Evolutionary conservation across 2,329 filamentous ascomycete genomes (phyloP), one percentile per base, ranked within the genome.

Genomic region (Nannizziopsis arthrosporioides): DNA sequence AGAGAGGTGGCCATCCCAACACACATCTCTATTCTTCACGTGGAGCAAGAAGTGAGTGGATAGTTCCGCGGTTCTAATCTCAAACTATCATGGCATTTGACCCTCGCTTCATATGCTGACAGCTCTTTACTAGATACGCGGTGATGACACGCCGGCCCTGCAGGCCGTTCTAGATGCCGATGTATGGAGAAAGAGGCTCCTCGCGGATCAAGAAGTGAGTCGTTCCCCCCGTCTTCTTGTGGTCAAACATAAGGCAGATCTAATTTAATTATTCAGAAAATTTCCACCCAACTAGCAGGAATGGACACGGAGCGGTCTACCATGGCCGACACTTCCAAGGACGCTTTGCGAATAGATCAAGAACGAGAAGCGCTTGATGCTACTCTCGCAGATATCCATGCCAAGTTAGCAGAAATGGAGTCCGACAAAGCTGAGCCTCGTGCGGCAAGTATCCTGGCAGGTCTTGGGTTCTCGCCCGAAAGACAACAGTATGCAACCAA

Each of bases 11-110:
- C 89, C 3, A 92, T 98, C 68, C 92, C 92, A 9, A 93, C 86
- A 1, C 90, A 98, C 59, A 98, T 98, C 55, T 95, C 92, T 9
- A 98, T 98, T 77, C 78, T 98, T 14, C 92, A 98, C 73, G 92
- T 98, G 44, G 92, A 96, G 66, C 92, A 98, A 75, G 92, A 98
- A 74, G 84, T 87, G 68, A 60, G 69, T 40, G 4, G n/a, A n/a
- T 8, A 6, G 31, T 15, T 36, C 10, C 15, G 5, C 14, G 11
- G 14, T n/a, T n/a, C 59, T n/a, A 19, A 37, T 38, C 7, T n/a
- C 15, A 27, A n/a, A 22, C 42, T n/a, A 12, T 32, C n/a, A 15
- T 31, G 22, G 15, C 7, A 38, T 44, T 39, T 19, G 42, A 18
- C 37, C 14, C 11, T 10, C 14, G 38, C 14, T 22, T 14, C 19